Base-by-base conservation (phyloP, 768 basidiomycete genomes). In the Mycena venus region DNA sequence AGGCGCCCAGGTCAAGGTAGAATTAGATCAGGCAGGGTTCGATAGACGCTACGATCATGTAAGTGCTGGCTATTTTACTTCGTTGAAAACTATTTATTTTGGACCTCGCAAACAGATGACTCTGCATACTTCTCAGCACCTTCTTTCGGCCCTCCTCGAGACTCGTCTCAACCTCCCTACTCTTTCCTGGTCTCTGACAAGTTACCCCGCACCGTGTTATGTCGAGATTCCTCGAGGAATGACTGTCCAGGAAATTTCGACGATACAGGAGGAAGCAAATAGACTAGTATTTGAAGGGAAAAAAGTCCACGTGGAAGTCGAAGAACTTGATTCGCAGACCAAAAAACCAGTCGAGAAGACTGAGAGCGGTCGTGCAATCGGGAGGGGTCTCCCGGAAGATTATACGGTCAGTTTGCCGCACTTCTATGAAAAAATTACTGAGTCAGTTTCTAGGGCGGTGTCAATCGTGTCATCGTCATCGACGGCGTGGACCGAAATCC, bases 81-180 rank as follows among this genome's bases (percentile, higher is more conserved):
- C 11, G 31, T 34, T 49, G 34, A 2, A 29, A 29, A 19, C 19
- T 14, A 47, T 23, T 44, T 27, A 62, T 27, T 8, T 59, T 29
- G 27, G 60, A 40, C 69, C n/a, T 14, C 23, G 32, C 5, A 53
- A 32, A 53, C 76, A 95, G 93, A 94, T 94, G 93, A 90, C 91
- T 19, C 91, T 95, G 90, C 95, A 96, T 81, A 95, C 95, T 1
- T 93, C 93, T 0, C 95, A 96, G 78, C 95, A 96, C 74, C 86
- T 95, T 53, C 88, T 96, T 27, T 95, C 95, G 17, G 94, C 95
- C 0, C 86, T 95, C n/a, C 86, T 96, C 6, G 94, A 96, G 78
- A 86, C 87, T 27, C 84, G 83, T 4, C 85, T 94, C 44, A 82
- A 89, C 36, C 85, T 95, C 31, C 90, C 91, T 9, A 96, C 95